These are phyloP conservation scores for Paramecium sonneborni DNA, from an alignment of 73 alveolate genomes.

Conservation along the genomic window DNA sequence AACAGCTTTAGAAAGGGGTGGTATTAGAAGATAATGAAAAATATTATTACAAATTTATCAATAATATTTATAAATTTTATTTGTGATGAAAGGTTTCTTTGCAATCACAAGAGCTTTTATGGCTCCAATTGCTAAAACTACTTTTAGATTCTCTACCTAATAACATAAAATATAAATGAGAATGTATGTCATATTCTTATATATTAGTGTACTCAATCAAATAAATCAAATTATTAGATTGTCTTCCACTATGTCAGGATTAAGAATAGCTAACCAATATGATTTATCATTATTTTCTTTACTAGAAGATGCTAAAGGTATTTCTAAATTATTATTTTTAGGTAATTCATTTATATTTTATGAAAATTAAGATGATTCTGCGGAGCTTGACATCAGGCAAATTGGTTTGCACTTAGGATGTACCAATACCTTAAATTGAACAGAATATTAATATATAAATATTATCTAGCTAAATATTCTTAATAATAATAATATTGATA, in stretches of 20 bases:
- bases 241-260: conserved; percentile 31
- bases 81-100: conserved; percentile 27
- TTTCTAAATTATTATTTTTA: not conserved
- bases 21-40: conserved; percentile 11
- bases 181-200: not conserved
- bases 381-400: conserved; percentile 21
- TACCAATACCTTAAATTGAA: not conserved
- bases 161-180: not conserved
- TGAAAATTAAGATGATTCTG: conserved; percentile 9
- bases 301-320: conserved; percentile 49
- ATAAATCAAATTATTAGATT: not conserved
- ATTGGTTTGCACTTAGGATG: conserved; percentile 55
- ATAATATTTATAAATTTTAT: conserved; percentile 35
- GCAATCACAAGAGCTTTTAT: conserved; percentile 38
- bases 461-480: not conserved
- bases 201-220: not conserved
- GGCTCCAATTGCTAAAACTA: not conserved
- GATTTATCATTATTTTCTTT: not conserved
- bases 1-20: conserved; percentile 33
- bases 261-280: conserved; percentile 8
- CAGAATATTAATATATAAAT: not conserved
- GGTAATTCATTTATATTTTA: conserved; percentile 27
- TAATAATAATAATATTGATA: not conserved
- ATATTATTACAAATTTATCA: not conserved
- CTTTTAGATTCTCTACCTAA: not conserved